These are phyloP conservation scores for Xylaria sp. DNA, from an alignment of 2,329 filamentous ascomycete genomes.

Conservation along the genomic window DNA sequence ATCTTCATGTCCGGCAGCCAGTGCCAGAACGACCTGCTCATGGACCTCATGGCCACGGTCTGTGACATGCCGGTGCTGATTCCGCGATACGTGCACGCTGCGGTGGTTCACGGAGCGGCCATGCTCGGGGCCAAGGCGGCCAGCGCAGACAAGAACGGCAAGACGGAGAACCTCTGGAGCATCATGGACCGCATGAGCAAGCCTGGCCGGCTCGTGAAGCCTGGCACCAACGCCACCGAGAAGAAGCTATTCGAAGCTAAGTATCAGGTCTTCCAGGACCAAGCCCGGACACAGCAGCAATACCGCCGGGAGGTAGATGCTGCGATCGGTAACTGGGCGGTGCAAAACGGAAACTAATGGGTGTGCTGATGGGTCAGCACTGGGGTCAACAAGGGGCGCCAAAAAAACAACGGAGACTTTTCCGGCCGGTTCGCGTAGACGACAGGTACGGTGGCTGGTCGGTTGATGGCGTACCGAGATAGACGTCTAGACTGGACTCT, in stretches of 20 bases:
- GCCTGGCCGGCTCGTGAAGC: slow-evolving; percentile 80
- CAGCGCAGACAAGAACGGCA: slow-evolving; percentile 73
- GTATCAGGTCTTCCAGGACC: slow-evolving; percentile 94
- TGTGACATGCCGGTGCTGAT: slow-evolving; percentile 94
- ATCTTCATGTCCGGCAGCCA: slow-evolving; percentile 99
- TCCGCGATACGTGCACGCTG: slow-evolving; percentile 89
- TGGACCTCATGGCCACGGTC: slow-evolving; percentile 86
- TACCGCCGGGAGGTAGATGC: slow-evolving; percentile 81
- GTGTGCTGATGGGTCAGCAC: slow-evolving; percentile 1
- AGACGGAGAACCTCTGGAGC: slow-evolving; percentile 86
- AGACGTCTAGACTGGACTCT: too few species aligned
- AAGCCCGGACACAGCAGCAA: slow-evolving; percentile 81
- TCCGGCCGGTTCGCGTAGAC: too few species aligned
- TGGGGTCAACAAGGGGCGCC: background rate
- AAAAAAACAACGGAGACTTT: too few species aligned
- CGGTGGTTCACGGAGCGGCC: slow-evolving; percentile 95
- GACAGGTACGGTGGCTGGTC: too few species aligned
- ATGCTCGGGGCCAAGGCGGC: slow-evolving; percentile 99
- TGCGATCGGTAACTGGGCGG: slow-evolving; percentile 45
- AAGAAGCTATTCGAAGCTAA: slow-evolving; percentile 83
- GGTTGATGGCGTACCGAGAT: too few species aligned
- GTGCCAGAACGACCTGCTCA: slow-evolving; percentile 92
- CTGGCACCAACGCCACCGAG: slow-evolving; percentile 71
- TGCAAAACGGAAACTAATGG: slow-evolving; percentile 21
- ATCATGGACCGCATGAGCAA: slow-evolving; percentile 99